A percentile compares a stretch with the other conserved stretches of the same genome.
phyloP scores from a whole-genome alignment of 129 eudicot species.

The Flaveria brownii region DNA sequence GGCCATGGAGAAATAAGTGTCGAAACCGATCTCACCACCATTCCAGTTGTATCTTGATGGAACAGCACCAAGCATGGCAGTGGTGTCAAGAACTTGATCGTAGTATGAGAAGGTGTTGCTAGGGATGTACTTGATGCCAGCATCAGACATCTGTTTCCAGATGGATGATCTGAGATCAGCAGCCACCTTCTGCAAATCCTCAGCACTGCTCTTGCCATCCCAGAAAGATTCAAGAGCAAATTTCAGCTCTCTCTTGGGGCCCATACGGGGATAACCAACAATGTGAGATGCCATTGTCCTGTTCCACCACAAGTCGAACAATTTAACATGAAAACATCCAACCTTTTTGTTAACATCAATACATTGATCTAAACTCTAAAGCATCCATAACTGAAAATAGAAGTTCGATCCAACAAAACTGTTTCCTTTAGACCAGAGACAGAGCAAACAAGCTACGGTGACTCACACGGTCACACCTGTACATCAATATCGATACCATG shows the following conservation, averaged over 20 bases:
- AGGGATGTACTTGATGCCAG: slow-evolving; percentile 93
- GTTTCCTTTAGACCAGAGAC: too few species aligned
- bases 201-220: slow-evolving; percentile 98
- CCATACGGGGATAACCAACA: slow-evolving; percentile 99
- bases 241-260: slow-evolving; percentile 98
- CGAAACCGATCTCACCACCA: slow-evolving; percentile 94
- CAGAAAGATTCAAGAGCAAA: slow-evolving; percentile 97
- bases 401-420: too few species aligned
- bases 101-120: slow-evolving; percentile 96
- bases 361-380: background rate
- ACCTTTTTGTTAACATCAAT: background rate
- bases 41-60: slow-evolving; percentile 86
- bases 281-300: slow-evolving; percentile 88
- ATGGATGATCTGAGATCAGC: slow-evolving; percentile 90
- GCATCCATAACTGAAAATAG: background rate
- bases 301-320: background rate
- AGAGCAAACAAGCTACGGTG: too few species aligned
- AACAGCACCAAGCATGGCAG: slow-evolving; percentile 95
- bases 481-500: too few species aligned
- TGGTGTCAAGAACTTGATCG: slow-evolving; percentile 93
- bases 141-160: slow-evolving; percentile 95
- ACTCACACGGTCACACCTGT: background rate
- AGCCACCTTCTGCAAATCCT: slow-evolving; percentile 85
- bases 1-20: slow-evolving; percentile 96
- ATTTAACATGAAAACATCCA: background rate